Conservation (phyloP, 163 green algal genomes). For the Volvox carteri region DNA sequence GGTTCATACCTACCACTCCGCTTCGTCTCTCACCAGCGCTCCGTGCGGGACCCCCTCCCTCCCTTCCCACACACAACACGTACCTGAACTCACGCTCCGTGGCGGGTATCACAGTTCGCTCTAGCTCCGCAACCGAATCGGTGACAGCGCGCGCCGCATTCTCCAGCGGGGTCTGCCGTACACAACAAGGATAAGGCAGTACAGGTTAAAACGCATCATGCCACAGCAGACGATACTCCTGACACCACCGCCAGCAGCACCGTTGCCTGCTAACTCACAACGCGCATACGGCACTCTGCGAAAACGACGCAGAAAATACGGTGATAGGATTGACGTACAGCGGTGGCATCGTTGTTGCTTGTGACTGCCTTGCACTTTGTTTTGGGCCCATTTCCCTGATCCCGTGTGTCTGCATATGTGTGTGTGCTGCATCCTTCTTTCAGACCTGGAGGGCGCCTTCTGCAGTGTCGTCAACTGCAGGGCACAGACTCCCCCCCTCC, state of each 20-base stretch:
- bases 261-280: not conserved
- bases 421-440: not conserved
- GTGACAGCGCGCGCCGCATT: not conserved
- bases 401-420: not conserved
- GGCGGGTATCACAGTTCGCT: constrained; percentile 41
- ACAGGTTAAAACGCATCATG: not conserved
- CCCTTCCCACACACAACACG: not conserved
- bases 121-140: constrained; percentile 33
- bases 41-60: not conserved
- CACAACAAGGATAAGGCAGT: not conserved
- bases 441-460: not conserved
- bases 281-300: not conserved
- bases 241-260: not conserved
- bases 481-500: not conserved
- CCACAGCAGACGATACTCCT: not conserved
- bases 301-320: not conserved
- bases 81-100: constrained; percentile 52
- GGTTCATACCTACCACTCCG: not conserved
- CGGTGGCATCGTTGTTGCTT: not conserved
- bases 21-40: not conserved
- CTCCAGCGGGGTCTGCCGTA: constrained; percentile 19
- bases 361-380: no score
- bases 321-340: not conserved
- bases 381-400: no score
- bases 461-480: not conserved